A percentile compares a stretch with the other conserved stretches of the same genome.
Conservation (phyloP, 768 basidiomycete genomes). For the Podaxis pistillaris region DNA sequence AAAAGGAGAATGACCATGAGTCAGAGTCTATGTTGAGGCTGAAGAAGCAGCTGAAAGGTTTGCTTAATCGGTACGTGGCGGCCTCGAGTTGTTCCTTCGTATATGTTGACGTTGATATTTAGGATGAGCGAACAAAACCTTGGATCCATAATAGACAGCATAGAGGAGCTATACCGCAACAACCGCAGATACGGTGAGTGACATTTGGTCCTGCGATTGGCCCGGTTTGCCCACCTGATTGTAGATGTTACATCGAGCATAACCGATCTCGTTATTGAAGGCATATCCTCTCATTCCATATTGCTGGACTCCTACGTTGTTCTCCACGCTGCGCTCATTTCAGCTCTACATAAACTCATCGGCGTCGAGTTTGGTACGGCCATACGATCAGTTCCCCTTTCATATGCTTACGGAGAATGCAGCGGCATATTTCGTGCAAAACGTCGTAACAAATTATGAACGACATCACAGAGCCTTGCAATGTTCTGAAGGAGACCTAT, state of each 20-base stretch:
- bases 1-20: conserved; percentile 25
- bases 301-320: conserved; percentile 89
- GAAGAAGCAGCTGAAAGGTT: conserved; percentile 76
- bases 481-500: conserved; percentile 14
- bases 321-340: conserved; percentile 82
- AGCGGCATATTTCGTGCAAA: conserved; percentile 87
- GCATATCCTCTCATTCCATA: conserved; percentile 77
- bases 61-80: conserved; percentile 71
- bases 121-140: conserved; percentile 94
- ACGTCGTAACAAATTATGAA: conserved; percentile 66
- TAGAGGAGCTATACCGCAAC: conserved; percentile 77
- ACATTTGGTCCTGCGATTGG: background rate
- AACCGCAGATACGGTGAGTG: conserved; percentile 73
- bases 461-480: conserved; percentile 40
- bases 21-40: conserved; percentile 53
- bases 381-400: background rate
- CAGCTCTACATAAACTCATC: conserved; percentile 74
- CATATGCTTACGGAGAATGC: background rate
- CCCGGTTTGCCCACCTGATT: background rate
- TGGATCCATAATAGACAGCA: conserved; percentile 61
- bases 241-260: conserved; percentile 81
- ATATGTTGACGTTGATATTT: background rate
- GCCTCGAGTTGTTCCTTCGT: background rate
- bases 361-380: conserved; percentile 85
- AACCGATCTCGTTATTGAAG: conserved; percentile 72